These are phyloP conservation scores for Vitis vinifera DNA, from an alignment of 164 flowering plant genomes.

Conservation along the genomic window ASM3070453v1 NC_081806.1:601501-602000, in stretches of 20 bases:
- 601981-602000: slow-evolving; percentile 37
- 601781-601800: slow-evolving; percentile 34
- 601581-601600: no score
- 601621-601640: no score
- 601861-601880: slow-evolving; percentile 29
- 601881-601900: slow-evolving; percentile 33
- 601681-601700: no score
- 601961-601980: slow-evolving; percentile 25
- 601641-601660: no score
- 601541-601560: no score
- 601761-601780: slow-evolving; percentile 28
- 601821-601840: slow-evolving; percentile 43
- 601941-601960: slow-evolving; percentile 34
- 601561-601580: no score
- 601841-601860: slow-evolving; percentile 37
- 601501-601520: no score
- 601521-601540: no score
- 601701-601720: no score
- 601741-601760: slow-evolving; percentile 40
- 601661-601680: no score
- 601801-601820: slow-evolving; percentile 31
- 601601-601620: no score
- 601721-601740: slow-evolving; percentile 20
- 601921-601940: slow-evolving; percentile 32
- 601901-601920: slow-evolving; percentile 24